phyloP scores from a whole-genome alignment of 1,139 yeast genomes.

The Scheffersomyces quercinus region DNA sequence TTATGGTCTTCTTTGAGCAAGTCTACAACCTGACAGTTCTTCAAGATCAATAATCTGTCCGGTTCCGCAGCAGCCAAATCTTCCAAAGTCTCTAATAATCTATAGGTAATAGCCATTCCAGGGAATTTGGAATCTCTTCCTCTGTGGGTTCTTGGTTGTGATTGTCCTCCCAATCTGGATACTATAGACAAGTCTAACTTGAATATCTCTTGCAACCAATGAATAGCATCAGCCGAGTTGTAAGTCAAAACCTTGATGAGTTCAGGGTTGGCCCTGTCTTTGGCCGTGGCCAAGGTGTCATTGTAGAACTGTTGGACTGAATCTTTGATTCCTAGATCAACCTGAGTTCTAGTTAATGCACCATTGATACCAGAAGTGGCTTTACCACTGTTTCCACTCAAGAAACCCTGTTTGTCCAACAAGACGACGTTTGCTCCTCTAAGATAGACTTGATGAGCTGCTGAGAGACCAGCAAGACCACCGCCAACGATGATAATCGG shows the following conservation, averaged over 20 bases:
- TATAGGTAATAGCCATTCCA: conserved; percentile 75
- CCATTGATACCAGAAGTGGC: conserved; percentile 87
- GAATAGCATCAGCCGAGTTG: conserved; percentile 60
- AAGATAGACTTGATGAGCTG: conserved; percentile 65
- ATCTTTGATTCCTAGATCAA: conserved; percentile 50
- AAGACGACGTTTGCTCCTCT: conserved; percentile 58
- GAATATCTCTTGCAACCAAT: conserved; percentile 69
- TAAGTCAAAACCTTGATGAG: conserved; percentile 53
- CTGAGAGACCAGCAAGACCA: conserved; percentile 78
- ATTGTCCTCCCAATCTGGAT: conserved; percentile 73
- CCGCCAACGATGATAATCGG: conserved; percentile 72
- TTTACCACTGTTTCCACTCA: conserved; percentile 79
- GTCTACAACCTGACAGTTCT: conserved; percentile 59
- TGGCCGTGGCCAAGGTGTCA: conserved; percentile 70
- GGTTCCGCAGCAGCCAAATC: conserved; percentile 51
- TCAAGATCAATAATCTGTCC: conserved; percentile 49
- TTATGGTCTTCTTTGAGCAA: conserved; percentile 35
- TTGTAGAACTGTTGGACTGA: conserved; percentile 58
- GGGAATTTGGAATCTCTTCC: conserved; percentile 67
- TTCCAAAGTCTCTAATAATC: conserved; percentile 56
- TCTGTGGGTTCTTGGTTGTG: conserved; percentile 73
- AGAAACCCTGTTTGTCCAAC: conserved; percentile 61
- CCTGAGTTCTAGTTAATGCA: conserved; percentile 64
- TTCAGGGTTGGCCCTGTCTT: conserved; percentile 57
- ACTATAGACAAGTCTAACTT: conserved; percentile 63